phyloP scores from a whole-genome alignment of 306 rosid species.

The Purshia tridentata region DNA sequence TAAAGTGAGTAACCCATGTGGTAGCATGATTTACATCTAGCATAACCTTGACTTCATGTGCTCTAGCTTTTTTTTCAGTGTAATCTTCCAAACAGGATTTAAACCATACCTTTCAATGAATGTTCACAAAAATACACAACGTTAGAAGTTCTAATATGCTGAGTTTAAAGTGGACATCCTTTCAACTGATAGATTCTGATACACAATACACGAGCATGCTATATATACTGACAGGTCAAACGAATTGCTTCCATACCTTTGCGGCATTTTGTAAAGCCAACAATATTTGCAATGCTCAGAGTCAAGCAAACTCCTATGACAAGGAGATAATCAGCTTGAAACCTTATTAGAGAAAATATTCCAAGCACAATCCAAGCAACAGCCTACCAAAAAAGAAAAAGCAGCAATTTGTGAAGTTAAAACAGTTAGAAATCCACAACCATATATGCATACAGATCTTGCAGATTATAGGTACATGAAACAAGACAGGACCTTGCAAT shows the following conservation, averaged over 20 bases:
- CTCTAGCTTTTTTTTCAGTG: not conserved
- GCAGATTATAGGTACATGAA: not conserved
- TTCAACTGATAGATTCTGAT: not conserved
- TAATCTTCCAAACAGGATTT: not conserved
- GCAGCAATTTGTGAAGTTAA: slow-evolving; percentile 10
- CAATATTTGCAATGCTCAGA: slow-evolving; percentile 85
- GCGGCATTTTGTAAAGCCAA: slow-evolving; percentile 96
- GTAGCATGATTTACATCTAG: not conserved
- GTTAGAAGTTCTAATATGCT: not conserved
- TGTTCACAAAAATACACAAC: not conserved
- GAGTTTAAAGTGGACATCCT: not conserved
- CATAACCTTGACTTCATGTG: not conserved
- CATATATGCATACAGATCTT: not conserved
- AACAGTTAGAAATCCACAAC: not conserved
- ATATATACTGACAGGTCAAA: not conserved
- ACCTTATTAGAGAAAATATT: slow-evolving; percentile 88
- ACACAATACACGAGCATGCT: not conserved
- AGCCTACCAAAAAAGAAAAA: slow-evolving; percentile 50
- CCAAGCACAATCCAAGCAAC: slow-evolving; percentile 72
- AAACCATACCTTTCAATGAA: not conserved
- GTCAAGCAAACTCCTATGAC: slow-evolving; percentile 95
- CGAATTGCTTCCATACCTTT: slow-evolving; percentile 57
- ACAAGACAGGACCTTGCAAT: not conserved
- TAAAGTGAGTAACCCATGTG: not conserved
- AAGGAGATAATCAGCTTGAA: slow-evolving; percentile 98